Percentiles rank a stretch among this genome's conserved stretches.
These are phyloP conservation scores for Globisporangium nodosum DNA, from an alignment of 352 stramenopile species.

Conservation along the genomic window DNA sequence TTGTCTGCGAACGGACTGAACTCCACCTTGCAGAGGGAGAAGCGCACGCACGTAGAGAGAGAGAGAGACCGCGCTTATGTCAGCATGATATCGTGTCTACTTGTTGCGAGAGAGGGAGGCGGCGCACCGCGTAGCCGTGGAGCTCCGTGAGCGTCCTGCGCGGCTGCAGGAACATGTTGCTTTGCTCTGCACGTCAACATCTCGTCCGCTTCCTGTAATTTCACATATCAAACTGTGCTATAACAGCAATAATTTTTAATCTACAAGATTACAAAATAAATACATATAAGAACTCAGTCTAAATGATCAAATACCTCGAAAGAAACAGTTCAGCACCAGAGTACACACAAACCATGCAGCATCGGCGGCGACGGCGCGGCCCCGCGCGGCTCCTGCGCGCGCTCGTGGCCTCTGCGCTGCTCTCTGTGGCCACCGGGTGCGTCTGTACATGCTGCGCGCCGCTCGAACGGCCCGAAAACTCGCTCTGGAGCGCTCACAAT, in stretches of 20 bases:
- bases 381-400: constrained; percentile 3
- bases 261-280: too few relatives aligned
- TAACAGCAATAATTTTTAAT: too few relatives aligned
- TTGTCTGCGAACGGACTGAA: constrained; percentile 90
- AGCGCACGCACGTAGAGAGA: background rate
- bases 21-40: constrained; percentile 52
- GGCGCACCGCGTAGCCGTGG: constrained; percentile 55
- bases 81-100: background rate
- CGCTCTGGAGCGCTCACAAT: background rate
- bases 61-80: background rate
- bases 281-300: too few relatives aligned
- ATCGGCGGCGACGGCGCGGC: constrained; percentile 1
- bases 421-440: constrained; percentile 2
- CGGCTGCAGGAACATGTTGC: constrained; percentile 64
- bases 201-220: background rate
- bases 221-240: background rate
- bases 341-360: background rate
- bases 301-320: too few relatives aligned
- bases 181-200: background rate
- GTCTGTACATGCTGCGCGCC: background rate
- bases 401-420: constrained; percentile 4
- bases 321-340: too few relatives aligned
- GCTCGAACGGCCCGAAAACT: background rate
- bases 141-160: constrained; percentile 54
- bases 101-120: background rate